Percentiles rank a stretch among this genome's conserved stretches.
These are phyloP conservation scores for Phaffia australis DNA, from an alignment of 768 basidiomycete genomes.

Conservation along the genomic window DNA sequence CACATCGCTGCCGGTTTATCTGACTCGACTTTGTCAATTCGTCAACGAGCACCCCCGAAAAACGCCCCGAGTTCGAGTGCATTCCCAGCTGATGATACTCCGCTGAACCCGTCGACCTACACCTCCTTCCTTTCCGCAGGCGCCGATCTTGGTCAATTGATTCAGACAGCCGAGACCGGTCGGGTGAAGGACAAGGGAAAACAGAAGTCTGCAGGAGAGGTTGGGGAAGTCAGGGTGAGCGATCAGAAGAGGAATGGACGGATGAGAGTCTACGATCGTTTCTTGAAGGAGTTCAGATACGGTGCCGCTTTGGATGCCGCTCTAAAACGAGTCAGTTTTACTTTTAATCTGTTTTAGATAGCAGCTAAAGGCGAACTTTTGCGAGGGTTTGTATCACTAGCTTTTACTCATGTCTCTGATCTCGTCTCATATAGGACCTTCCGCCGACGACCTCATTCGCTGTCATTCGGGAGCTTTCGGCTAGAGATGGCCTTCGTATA, in stretches of 20 bases:
- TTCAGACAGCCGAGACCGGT: constrained; percentile 20
- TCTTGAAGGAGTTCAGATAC: constrained; percentile 87
- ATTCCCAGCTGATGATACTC: constrained; percentile 16
- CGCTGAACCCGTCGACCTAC: constrained; percentile 26
- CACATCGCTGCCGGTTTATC: constrained; percentile 97
- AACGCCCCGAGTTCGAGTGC: constrained; percentile 2
- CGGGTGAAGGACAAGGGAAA: constrained; percentile 13
- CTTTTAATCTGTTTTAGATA: not conserved
- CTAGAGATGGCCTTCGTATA: constrained; percentile 74
- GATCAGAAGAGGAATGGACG: constrained; percentile 41
- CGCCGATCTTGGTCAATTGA: constrained; percentile 22
- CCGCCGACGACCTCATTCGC: constrained; percentile 79
- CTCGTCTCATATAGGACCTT: constrained; percentile 48
- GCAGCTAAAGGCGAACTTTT: not conserved
- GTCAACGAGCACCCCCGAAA: constrained; percentile 56
- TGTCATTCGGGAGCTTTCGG: constrained; percentile 80
- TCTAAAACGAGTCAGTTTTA: constrained; percentile 55
- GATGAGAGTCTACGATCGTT: constrained; percentile 74
- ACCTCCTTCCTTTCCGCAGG: constrained; percentile 26
- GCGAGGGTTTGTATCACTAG: not conserved
- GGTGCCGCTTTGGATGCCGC: constrained; percentile 88
- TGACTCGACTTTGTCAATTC: constrained; percentile 94
- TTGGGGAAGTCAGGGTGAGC: constrained; percentile 46
- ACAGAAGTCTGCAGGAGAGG: constrained; percentile 13
- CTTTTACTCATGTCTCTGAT: not conserved